These are phyloP conservation scores for Lecanicillium sp. DNA, from an alignment of 2,329 filamentous ascomycete genomes.

Conservation along the genomic window DNA sequence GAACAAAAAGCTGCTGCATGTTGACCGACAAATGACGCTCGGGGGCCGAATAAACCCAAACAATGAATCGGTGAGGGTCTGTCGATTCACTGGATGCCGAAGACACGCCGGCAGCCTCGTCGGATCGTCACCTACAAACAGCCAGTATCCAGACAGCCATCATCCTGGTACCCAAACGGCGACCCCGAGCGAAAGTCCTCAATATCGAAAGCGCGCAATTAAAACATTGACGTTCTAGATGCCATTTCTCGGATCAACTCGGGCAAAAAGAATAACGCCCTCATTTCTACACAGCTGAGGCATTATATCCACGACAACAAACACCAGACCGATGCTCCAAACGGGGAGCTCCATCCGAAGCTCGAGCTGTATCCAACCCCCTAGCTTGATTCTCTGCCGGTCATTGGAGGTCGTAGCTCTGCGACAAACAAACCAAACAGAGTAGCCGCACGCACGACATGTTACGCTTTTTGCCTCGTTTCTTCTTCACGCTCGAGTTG, in stretches of 20 bases:
- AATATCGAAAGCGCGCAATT: no score
- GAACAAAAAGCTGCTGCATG: background rate
- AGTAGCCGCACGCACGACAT: no score
- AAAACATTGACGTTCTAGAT: no score
- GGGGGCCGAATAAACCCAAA: background rate
- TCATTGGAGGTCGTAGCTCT: background rate
- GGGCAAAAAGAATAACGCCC: conserved; percentile 1
- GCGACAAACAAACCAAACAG: background rate
- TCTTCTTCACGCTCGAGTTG: no score
- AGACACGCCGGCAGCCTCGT: background rate
- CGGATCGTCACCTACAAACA: background rate
- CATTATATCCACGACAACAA: conserved; percentile 1
- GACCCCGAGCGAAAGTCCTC: background rate
- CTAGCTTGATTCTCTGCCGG: background rate
- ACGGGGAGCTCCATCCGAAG: background rate
- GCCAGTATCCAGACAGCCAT: no score
- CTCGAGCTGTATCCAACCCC: background rate
- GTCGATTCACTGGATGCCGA: no score
- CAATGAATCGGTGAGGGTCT: background rate
- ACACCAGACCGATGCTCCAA: background rate
- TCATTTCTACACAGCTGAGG: conserved; percentile 7
- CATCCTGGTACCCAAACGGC: no score
- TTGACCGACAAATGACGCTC: background rate
- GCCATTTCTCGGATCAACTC: background rate
- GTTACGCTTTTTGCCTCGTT: no score